phyloP scores from a whole-genome alignment of 768 basidiomycete genomes.

The Tylopilus sp. region DNA sequence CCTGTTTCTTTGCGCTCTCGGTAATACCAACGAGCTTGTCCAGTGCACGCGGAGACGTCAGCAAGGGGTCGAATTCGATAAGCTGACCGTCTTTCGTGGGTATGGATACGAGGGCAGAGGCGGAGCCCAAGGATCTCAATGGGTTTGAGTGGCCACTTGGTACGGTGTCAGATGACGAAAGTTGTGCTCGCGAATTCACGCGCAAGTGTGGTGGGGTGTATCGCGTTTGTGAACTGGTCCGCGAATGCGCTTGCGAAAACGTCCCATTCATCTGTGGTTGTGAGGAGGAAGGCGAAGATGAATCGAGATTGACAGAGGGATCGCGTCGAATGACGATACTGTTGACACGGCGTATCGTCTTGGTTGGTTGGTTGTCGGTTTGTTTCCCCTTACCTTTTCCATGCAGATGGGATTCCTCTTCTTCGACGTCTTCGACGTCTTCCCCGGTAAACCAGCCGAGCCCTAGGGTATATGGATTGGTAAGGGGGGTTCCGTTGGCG shows the following conservation, averaged over 20 bases:
- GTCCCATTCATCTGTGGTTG: slow-evolving; percentile 16
- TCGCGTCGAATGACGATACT: slow-evolving; percentile 62
- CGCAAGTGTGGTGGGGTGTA: slow-evolving; percentile 35
- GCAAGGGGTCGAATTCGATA: slow-evolving; percentile 83
- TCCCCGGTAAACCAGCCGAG: slow-evolving; percentile 51
- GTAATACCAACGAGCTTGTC: slow-evolving; percentile 77
- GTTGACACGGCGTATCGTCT: slow-evolving; percentile 42
- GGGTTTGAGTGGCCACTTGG: neutral
- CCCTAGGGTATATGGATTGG: slow-evolving; percentile 72
- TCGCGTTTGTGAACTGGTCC: slow-evolving; percentile 52
- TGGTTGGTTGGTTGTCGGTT: slow-evolving; percentile 8
- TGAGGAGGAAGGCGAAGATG: slow-evolving; percentile 32
- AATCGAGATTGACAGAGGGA: slow-evolving; percentile 42
- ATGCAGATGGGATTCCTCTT: slow-evolving; percentile 11
- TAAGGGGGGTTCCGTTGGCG: slow-evolving; percentile 77
- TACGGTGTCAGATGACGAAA: slow-evolving; percentile 4
- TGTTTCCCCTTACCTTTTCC: slow-evolving; percentile 27
- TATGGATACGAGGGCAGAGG: slow-evolving; percentile 69
- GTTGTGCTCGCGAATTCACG: slow-evolving; percentile 36
- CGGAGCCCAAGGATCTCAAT: slow-evolving; percentile 12
- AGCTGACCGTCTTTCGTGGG: slow-evolving; percentile 76
- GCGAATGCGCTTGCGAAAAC: slow-evolving; percentile 34
- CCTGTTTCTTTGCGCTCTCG: slow-evolving; percentile 80
- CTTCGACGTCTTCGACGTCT: slow-evolving; percentile 28
- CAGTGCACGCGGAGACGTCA: slow-evolving; percentile 65